Evolutionary conservation across 1,284 basidiomycete genomes (phyloP), one percentile per base, ranked within the genome.

Genomic region (Tetrapyrgos nigripes): DNA sequence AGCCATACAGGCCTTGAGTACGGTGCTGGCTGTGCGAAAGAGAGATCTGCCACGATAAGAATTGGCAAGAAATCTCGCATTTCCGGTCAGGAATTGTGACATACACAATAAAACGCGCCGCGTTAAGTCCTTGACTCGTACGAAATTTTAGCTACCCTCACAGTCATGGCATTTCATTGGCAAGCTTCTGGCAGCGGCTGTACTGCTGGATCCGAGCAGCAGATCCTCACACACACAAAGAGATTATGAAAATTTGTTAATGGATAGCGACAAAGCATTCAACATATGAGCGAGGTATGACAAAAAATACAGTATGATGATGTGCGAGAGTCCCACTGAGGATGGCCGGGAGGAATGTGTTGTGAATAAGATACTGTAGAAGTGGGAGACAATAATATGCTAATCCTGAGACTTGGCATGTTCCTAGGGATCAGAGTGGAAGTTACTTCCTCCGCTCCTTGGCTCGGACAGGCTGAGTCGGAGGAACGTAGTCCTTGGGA

Each of bases 401-500:
- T 40, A 6, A 5, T 17, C 5, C 37, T 17, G 37, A 4, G 37
- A 40, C 9, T 33, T 33, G 31, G 31, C 14, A 33, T 33, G 31
- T n/a, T n/a, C n/a, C n/a, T n/a, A n/a, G 37, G 14, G 19, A 17
- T 5, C 6, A 11, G 17, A 40, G 4, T n/a, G 17, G 17, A 11
- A n/a, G 17, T 40, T 40, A 40, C 37, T 40, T 40, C 19, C 37
- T 40, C 19, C 37, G 37, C 17, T 40, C 37, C 37, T 40, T 40
- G 13, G 37, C 37, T 40, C 17, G 13, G 17, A 40, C 68, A 50
- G 74, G 72, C 64, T 81, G 82, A 37, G 73, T 64, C n/a, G 83
- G 81, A 53, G 79, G 73, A 31, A 75, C 83, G 61, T 82, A 90
- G 70, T 87, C 86, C 78, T 87, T 89, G 11, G 80, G 69, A 55